Base-by-base conservation (phyloP, 1,139 yeast species). In the Candida mesenterica region DNA sequence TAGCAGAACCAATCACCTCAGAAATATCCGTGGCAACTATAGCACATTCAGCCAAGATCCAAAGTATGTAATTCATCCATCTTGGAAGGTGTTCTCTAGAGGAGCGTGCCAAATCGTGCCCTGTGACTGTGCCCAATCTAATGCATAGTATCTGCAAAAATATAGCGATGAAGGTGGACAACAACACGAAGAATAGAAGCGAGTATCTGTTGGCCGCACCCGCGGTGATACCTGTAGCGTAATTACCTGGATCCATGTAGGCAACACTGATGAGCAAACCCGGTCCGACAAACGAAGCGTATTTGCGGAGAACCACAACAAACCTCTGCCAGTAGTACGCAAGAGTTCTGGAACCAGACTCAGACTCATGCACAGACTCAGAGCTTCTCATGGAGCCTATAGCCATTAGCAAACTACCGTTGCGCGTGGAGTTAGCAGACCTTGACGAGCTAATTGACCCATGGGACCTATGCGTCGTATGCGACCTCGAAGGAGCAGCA, bases 1-100 rank as follows among this genome's bases (percentile, higher is more conserved):
- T 79, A 3, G 95, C 94, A n/a, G 88, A 77, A 49, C 95, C 95
- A 37, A 86, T 83, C 23, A 86, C 95, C 52, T 86, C 95, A 3
- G 95, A 94, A 7, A 86, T 72, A 65, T 86, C 95, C 0, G 95
- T 86, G 1, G 95, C 88, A 34, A 86, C 76, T 40, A 86, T 85
- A 22, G 95, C 94, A 50, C 75, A 68, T 55, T 86, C 95, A 1
- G 95, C 90, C 41, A 83, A 66, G 28, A 82, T 44, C 75, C 87
- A 86, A 4, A 86, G 45, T 1, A 59, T 43, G 40, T 62, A 54
- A 46, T 82, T 80, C 42, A 82, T 49, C 79, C 82, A 77, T 19
- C 55, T 53, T 2, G 92, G 92, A 20, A 83, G 59, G 53, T 75
- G 67, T 44, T 70, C 72, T 33, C 85, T 67, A 50, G 88, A 81